A percentile compares a stretch with the other conserved stretches of the same genome.
phyloP scores from a whole-genome alignment of 2,329 filamentous ascomycete genomes.

The Gaeumannomyces tritici region DNA sequence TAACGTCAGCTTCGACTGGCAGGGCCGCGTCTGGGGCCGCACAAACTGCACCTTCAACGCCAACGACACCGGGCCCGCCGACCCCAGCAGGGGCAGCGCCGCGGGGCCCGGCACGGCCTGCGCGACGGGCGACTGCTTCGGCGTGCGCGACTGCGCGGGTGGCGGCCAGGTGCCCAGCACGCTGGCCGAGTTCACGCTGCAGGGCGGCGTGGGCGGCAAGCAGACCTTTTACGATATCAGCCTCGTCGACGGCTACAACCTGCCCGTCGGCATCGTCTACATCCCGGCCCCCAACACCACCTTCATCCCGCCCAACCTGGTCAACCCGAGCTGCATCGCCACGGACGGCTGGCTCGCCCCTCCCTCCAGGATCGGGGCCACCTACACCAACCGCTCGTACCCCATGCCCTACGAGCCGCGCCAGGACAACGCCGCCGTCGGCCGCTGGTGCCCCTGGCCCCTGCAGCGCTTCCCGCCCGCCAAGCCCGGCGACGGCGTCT shows the following conservation, averaged over 20 bases:
- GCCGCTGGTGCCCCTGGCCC: conserved; percentile 73
- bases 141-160: conserved; percentile 57
- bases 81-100: conserved; percentile 13
- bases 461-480: conserved; percentile 58
- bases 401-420: conserved; percentile 58
- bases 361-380: conserved; percentile 37
- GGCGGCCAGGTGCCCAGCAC: conserved; percentile 65
- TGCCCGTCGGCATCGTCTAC: conserved; percentile 57
- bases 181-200: conserved; percentile 71
- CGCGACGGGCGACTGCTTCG: conserved; percentile 67
- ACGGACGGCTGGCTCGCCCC: conserved; percentile 52
- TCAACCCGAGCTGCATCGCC: conserved; percentile 68
- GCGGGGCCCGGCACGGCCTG: conserved; percentile 49
- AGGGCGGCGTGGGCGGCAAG: conserved; percentile 46
- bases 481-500: conserved; percentile 65
- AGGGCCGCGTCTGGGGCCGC: conserved; percentile 72
- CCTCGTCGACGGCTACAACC: conserved; percentile 76
- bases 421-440: conserved; percentile 46
- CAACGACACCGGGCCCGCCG: conserved; percentile 42
- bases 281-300: conserved; percentile 51
- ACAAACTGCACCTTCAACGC: conserved; percentile 73
- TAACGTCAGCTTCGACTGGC: conserved; percentile 64
- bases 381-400: conserved; percentile 55
- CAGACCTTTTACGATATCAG: conserved; percentile 81
- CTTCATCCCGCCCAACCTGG: conserved; percentile 65